These are phyloP conservation scores for Hypomontagnella monticulosa DNA, from an alignment of 495 filamentous ascomycete genomes.

Conservation along the genomic window DNA sequence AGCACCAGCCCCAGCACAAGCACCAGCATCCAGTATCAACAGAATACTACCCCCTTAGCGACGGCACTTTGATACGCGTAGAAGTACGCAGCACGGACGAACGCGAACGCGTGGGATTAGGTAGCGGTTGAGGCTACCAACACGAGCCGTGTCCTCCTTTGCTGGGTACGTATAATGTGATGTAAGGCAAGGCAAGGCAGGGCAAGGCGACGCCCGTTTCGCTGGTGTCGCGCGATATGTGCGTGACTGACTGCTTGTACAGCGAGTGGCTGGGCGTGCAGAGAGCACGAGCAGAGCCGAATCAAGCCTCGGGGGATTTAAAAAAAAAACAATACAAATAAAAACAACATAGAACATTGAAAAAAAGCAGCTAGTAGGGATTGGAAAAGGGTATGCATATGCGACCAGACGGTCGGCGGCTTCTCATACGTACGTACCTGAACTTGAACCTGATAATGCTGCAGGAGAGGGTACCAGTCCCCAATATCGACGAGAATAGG, in stretches of 20 bases:
- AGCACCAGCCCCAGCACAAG: conserved; percentile 3
- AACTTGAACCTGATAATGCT: conserved; percentile 33
- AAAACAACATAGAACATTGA: conserved; percentile 2
- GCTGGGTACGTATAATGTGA: background rate
- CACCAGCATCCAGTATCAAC: background rate
- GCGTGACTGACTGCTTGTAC: conserved; percentile 17
- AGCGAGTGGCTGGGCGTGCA: conserved; percentile 11
- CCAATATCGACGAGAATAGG: conserved; percentile 40
- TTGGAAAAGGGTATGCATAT: conserved; percentile 31
- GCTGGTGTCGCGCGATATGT: conserved; percentile 35
- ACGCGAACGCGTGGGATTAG: background rate
- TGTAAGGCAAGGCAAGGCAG: conserved; percentile 19
- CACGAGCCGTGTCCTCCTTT: background rate
- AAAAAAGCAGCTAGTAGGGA: conserved; percentile 17
- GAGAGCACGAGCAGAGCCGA: conserved; percentile 22
- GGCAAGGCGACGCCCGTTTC: conserved; percentile 20
- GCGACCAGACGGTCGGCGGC: conserved; percentile 41
- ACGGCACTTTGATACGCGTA: background rate
- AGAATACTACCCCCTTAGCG: no score
- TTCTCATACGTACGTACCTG: conserved; percentile 44
- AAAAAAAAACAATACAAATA: conserved; percentile 25
- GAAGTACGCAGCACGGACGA: background rate
- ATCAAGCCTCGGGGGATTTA: conserved; percentile 23
- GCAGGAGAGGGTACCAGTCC: conserved; percentile 41
- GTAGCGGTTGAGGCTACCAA: conserved; percentile 6